Evolutionary conservation across 1,284 basidiomycete species (phyloP).

Genomic region (Rhodofomes roseus): DNA sequence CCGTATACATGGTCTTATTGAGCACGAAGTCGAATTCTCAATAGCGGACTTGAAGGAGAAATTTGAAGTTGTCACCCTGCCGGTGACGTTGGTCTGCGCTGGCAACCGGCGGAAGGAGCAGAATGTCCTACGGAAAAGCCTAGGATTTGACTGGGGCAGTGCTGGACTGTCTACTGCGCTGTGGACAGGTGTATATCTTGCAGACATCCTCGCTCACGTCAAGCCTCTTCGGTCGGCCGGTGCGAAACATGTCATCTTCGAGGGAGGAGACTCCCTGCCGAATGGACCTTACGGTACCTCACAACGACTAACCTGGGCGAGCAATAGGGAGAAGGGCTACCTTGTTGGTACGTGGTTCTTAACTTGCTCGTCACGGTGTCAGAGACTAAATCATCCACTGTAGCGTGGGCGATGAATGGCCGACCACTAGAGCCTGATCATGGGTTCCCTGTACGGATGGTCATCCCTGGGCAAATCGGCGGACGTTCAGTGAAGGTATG

Average conservation of each 20-base stretch:
- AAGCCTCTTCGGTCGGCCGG: slow-evolving; percentile 33
- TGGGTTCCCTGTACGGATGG: slow-evolving; percentile 58
- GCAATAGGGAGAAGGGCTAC: slow-evolving; percentile 50
- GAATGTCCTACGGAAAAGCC: slow-evolving; percentile 60
- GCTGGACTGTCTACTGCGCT: slow-evolving; percentile 55
- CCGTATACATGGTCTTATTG: slow-evolving; percentile 46
- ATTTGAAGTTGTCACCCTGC: slow-evolving; percentile 56
- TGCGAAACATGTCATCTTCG: slow-evolving; percentile 59
- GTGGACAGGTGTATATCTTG: slow-evolving; percentile 64
- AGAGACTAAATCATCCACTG: no score
- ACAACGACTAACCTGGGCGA: slow-evolving; percentile 49
- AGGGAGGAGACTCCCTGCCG: slow-evolving; percentile 58
- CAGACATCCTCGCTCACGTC: slow-evolving; percentile 52
- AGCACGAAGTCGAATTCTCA: slow-evolving; percentile 37
- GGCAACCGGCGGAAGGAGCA: slow-evolving; percentile 71
- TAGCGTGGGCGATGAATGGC: slow-evolving; percentile 64
- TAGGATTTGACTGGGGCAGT: slow-evolving; percentile 59
- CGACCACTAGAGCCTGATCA: slow-evolving; percentile 59
- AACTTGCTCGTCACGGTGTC: no score
- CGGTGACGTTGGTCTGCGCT: slow-evolving; percentile 66
- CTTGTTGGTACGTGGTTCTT: slow-evolving; percentile 33
- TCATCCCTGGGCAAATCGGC: slow-evolving; percentile 67
- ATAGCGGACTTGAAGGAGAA: slow-evolving; percentile 42
- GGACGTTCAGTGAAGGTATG: slow-evolving; percentile 46
- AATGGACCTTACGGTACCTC: slow-evolving; percentile 69